Percentiles rank a stretch among this genome's conserved stretches.
phyloP scores from a whole-genome alignment of 495 filamentous ascomycete genomes.

The Haplographium delicatum region DNA sequence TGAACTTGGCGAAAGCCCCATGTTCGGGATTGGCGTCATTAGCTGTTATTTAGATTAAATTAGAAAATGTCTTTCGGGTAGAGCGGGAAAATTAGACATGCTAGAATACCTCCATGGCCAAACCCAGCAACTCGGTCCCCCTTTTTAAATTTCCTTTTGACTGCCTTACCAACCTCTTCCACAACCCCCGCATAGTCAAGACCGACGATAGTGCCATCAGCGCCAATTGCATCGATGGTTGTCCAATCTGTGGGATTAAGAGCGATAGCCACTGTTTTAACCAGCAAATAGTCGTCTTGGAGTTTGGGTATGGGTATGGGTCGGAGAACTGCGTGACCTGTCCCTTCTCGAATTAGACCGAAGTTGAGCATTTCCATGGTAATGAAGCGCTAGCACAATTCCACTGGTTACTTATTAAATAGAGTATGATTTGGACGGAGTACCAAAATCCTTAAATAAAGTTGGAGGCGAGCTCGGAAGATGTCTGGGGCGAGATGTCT shows the following conservation, averaged over 20 bases:
- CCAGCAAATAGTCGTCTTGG: constrained; percentile 16
- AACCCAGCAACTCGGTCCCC: constrained; percentile 34
- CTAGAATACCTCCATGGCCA: constrained; percentile 9
- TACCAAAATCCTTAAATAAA: too few species aligned
- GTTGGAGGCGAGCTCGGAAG: too few species aligned
- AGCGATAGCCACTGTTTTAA: constrained; percentile 17
- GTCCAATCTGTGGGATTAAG: constrained; percentile 24
- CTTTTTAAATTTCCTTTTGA: constrained; percentile 37
- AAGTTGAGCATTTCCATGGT: too few species aligned
- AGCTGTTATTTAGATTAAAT: constrained; percentile 2
- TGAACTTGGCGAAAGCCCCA: constrained; percentile 16
- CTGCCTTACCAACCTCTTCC: constrained; percentile 39
- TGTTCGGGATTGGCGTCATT: constrained; percentile 16
- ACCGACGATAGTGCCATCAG: constrained; percentile 35
- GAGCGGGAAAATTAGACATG: background rate
- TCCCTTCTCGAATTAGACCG: too few species aligned
- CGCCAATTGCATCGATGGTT: constrained; percentile 3
- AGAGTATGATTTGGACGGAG: too few species aligned
- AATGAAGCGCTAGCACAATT: too few species aligned
- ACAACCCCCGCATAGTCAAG: constrained; percentile 52
- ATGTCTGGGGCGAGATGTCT: too few species aligned
- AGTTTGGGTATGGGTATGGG: constrained; percentile 19
- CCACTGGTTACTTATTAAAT: too few species aligned
- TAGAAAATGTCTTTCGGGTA: too few species aligned
- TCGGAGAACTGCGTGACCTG: constrained; percentile 9